These are phyloP conservation scores for Colletotrichum filicis DNA, from an alignment of 2,329 filamentous ascomycete genomes.

Conservation along the genomic window DNA sequence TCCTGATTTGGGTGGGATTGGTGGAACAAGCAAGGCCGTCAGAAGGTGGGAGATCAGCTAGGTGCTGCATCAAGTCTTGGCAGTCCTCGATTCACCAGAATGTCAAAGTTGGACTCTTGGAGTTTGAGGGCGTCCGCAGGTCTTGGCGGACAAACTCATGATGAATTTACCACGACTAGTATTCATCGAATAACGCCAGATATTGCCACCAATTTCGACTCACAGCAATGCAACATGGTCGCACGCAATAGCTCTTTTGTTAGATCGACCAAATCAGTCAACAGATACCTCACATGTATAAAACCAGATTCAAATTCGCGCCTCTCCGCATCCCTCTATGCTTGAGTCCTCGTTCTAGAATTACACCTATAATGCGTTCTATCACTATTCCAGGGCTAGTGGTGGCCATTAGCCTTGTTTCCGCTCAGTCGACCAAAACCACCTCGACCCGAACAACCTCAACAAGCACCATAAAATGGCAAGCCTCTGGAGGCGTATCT, in stretches of 20 bases:
- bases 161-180: constrained; percentile 1
- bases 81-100: not conserved
- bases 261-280: not conserved
- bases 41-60: not conserved
- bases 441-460: not conserved
- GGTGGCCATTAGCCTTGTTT: not conserved
- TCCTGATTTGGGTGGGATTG: not conserved
- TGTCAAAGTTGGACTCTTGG: not conserved
- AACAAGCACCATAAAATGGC: constrained; percentile 22
- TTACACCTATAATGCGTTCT: not conserved
- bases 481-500: constrained; percentile 20
- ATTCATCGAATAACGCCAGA: not conserved
- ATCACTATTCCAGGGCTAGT: not conserved
- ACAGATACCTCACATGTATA: too few species aligned
- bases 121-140: not conserved
- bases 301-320: too few species aligned
- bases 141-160: not conserved
- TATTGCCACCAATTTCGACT: not conserved
- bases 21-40: constrained; percentile 12
- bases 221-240: not conserved
- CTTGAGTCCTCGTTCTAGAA: not conserved
- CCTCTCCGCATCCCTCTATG: too few species aligned
- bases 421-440: not conserved
- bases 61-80: not conserved
- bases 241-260: too few species aligned